phyloP scores from a whole-genome alignment of 2,329 filamentous ascomycete genomes.

The Ophiostoma angusticollis region DNA sequence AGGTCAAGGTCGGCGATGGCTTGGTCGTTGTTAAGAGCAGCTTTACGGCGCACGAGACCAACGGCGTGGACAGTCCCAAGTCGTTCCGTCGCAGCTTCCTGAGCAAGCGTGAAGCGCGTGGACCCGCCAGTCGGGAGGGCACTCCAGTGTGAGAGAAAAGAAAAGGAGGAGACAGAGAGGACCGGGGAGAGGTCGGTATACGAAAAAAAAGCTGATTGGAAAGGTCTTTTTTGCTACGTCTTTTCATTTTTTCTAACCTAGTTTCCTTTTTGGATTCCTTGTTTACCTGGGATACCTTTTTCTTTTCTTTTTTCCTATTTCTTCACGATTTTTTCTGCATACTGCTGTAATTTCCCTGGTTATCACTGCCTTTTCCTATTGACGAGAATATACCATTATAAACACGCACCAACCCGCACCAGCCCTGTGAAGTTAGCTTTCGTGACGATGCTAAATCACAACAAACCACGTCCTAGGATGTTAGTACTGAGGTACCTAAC shows the following conservation, averaged over 20 bases:
- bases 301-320: background rate
- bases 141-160: conserved; percentile 20
- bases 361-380: background rate
- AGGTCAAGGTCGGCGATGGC: conserved; percentile 60
- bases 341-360: too few species aligned
- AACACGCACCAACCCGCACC: too few species aligned
- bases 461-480: too few species aligned
- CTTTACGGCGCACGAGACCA: conserved; percentile 38
- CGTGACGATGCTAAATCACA: too few species aligned
- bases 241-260: conserved; percentile 3
- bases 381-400: background rate
- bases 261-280: background rate
- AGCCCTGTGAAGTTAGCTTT: too few species aligned
- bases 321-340: background rate
- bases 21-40: conserved; percentile 60
- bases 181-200: background rate
- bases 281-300: background rate
- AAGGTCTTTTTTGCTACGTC: too few species aligned
- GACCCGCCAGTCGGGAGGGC: conserved; percentile 30
- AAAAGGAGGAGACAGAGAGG: background rate
- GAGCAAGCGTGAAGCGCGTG: conserved; percentile 35
- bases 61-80: conserved; percentile 34
- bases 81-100: conserved; percentile 41
- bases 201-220: background rate
- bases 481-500: too few species aligned